Evolutionary conservation across 768 basidiomycete species (phyloP), one percentile per base, ranked within the genome.

Genomic region (Podaxis carcinomalis): DNA sequence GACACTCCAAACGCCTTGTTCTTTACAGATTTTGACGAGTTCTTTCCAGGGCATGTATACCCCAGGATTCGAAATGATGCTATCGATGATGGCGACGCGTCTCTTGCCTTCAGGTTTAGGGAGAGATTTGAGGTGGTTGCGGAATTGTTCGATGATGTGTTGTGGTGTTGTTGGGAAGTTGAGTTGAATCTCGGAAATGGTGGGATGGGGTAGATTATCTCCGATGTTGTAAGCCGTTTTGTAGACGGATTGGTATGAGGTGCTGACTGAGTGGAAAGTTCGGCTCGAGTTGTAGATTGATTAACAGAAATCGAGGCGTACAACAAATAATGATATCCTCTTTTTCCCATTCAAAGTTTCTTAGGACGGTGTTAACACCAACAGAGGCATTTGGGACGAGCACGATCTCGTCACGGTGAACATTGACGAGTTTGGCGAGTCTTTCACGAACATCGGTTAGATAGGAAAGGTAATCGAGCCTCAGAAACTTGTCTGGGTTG

Each of bases 11-110:
- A 87, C 79, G 2, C 82, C 82, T 62, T 86, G 85, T 63, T 86
- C 79, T 56, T 78, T 76, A 68, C 87, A 88, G n/a, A 90, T 73
- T 2, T 77, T 69, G 0, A 88, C 84, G 70, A 92, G 78, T 61
- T 83, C 81, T 69, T 85, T 76, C 92, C 90, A 93, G 0, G 92
- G 92, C 59, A 89, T 72, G 2, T 74, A 68, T 5, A 81, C 76
- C 0, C 86, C 90, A 0, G 91, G 91, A 37, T 74, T 77, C 7
- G 86, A 78, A 11, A 74, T 74, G 56, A 92, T 83, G 19, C 75
- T 69, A 68, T 92, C 91, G 28, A 92, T 82, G 35, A 92, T 66
- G 0, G 84, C 84, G 36, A 90, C 74, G 3, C 89, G 74, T 69
- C 85, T 83, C 42, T 68, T 67, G 32, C 71, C 69, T 58, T 68